Percentiles rank a stretch among this genome's conserved stretches.
Evolutionary conservation across 345 rosid species (phyloP).

Genomic region (Geranium rotundifolium): DNA sequence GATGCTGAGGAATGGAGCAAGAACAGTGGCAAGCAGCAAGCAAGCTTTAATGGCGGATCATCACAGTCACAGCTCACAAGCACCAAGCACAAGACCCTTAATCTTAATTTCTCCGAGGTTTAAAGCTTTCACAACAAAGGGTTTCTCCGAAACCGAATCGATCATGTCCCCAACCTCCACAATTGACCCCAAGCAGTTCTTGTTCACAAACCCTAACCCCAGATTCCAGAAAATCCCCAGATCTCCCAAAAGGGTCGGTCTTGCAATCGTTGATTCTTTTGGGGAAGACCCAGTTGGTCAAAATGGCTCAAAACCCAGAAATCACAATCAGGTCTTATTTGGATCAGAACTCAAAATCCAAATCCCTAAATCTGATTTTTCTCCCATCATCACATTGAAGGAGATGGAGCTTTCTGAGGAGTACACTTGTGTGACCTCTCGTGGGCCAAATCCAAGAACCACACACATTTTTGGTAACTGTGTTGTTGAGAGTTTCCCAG

Average conservation of each 20-base stretch:
- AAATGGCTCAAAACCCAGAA: conserved; percentile 14
- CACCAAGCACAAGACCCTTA: conserved; percentile 20
- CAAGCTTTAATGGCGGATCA: conserved; percentile 55
- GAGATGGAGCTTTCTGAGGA: conserved; percentile 72
- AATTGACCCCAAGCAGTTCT: conserved; percentile 34
- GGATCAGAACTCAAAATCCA: conserved; percentile 46
- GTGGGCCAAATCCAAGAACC: conserved; percentile 61
- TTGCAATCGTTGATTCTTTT: conserved; percentile 35
- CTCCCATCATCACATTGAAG: conserved; percentile 13
- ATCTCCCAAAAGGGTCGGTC: conserved; percentile 37
- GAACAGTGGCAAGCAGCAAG: conserved; percentile 32
- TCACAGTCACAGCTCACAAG: conserved; percentile 19
- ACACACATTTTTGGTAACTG: conserved; percentile 70
- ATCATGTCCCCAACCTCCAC: conserved; percentile 52
- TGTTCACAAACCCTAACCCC: conserved; percentile 23
- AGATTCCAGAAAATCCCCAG: conserved; percentile 20
- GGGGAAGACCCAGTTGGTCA: conserved; percentile 6
- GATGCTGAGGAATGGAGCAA: conserved; percentile 37
- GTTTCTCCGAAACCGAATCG: conserved; percentile 30
- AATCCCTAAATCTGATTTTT: conserved; percentile 24
- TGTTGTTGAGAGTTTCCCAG: conserved; percentile 34
- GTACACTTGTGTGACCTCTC: conserved; percentile 58
- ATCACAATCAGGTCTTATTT: conserved; percentile 39
- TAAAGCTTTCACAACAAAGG: conserved; percentile 35
- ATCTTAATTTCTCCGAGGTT: conserved; percentile 50